Evolutionary conservation across 2,329 filamentous ascomycete genomes (phyloP), one percentile per base, ranked within the genome.

Genomic region (Clonostachys solani): DNA sequence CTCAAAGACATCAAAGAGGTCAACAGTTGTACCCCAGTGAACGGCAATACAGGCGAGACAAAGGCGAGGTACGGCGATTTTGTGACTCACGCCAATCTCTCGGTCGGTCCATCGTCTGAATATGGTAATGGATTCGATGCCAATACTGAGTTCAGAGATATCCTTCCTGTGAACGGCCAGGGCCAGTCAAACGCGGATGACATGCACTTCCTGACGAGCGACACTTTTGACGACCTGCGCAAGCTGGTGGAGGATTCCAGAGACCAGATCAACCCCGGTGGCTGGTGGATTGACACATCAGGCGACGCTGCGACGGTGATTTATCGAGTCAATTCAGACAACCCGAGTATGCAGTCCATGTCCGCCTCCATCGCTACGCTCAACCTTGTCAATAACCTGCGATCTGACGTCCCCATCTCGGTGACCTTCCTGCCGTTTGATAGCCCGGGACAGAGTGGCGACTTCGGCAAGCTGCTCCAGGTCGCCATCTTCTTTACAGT

Each of bases 401-500:
- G 79, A 10, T 50, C 80, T 23, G 68, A 80, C 34, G 61, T 77
- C 38, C 62, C 73, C 47, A 60, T 75, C 36, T 53, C 66, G 1
- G 67, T 70, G 2, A 52, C 23, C 12, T 95, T 84, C 59, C 78
- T 86, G 45, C 70, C 78, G 12, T 94, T 95, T 58, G 87, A 87
- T 51, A 81, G 86, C 1, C 73, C 73, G 19, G 33, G 18, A 6
- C 41, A 41, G 12, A n/a, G 16, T 12, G 16, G 34, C 33, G 23
- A 29, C 9, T 29, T 29, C 8, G 36, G 36, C 15, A 38, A 38
- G 17, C 36, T 38, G 36, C 67, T 95, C 33, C 87, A 94, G 60
- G 72, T 92, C 12, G 79, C 90, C 16, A 73, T 87, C 5, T 95
- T 95, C 63, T 85, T 92, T 54, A 81, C 84, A 12, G 73, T 95